Percentiles rank a stretch among this genome's conserved stretches.
phyloP scores from a whole-genome alignment of 805 yeast genomes.

The Yueomyces sp. region DNA sequence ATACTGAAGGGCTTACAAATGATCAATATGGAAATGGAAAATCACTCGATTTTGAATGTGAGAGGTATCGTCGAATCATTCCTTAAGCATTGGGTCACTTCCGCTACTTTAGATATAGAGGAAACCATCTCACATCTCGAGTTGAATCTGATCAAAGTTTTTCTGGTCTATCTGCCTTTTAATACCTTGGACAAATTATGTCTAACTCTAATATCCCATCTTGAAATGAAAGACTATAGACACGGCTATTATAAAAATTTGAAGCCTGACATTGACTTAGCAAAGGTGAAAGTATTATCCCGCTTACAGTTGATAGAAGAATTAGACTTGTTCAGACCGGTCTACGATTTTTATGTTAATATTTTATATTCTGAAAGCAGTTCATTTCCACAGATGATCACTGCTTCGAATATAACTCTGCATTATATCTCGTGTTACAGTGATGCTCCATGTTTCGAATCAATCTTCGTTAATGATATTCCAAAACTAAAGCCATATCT shows the following conservation, averaged over 20 bases:
- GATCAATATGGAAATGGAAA: conserved; percentile 22
- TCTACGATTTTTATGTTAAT: no score
- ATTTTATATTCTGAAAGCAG: not conserved
- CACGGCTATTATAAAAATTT: no score
- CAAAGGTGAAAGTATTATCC: not conserved
- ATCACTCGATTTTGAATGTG: conserved; percentile 21
- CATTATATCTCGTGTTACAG: conserved; percentile 4
- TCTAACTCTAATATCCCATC: conserved; percentile 3
- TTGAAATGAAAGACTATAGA: not conserved
- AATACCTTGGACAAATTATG: conserved; percentile 14
- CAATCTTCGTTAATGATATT: conserved; percentile 8
- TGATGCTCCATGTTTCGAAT: conserved; percentile 8
- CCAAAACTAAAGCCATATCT: conserved; percentile 9
- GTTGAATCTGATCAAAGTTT: conserved; percentile 8
- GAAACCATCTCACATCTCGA: conserved; percentile 13
- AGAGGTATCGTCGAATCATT: conserved; percentile 21
- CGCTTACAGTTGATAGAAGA: not conserved
- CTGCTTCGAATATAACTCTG: not conserved
- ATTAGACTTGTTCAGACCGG: not conserved
- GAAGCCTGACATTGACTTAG: no score
- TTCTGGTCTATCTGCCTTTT: conserved; percentile 15
- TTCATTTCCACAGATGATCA: no score
- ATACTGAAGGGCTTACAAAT: conserved; percentile 24
- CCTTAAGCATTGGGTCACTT: conserved; percentile 18
- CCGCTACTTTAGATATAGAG: conserved; percentile 1